Conservation (phyloP, 345 rosid genomes). For the Aquilaria yunnanensis region DNA sequence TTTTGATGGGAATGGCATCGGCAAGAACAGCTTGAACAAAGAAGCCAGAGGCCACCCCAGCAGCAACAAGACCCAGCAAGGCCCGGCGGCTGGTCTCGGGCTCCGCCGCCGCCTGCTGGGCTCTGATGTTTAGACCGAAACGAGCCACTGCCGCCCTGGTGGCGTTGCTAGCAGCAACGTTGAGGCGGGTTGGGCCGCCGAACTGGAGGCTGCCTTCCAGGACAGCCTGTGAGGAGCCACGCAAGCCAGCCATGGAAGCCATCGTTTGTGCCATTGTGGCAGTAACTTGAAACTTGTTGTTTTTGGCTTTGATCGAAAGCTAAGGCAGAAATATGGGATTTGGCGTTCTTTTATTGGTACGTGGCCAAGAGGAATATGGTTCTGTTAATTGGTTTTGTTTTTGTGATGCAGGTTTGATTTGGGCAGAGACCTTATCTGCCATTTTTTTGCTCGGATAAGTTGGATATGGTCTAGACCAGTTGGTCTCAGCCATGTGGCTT, state of each 20-base stretch:
- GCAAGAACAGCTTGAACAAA: constrained; percentile 76
- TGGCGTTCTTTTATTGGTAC: constrained; percentile 15
- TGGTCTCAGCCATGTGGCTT: background rate
- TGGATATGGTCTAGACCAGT: constrained; percentile 38
- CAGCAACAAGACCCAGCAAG: constrained; percentile 63
- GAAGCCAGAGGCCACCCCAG: constrained; percentile 63
- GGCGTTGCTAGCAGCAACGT: constrained; percentile 10
- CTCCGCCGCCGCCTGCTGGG: constrained; percentile 43
- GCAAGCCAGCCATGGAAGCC: constrained; percentile 75
- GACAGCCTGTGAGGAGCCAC: constrained; percentile 59
- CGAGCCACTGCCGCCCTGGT: constrained; percentile 25
- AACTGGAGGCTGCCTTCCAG: constrained; percentile 64
- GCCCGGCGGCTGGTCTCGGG: constrained; percentile 73
- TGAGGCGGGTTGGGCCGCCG: constrained; percentile 47
- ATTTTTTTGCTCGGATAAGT: constrained; percentile 40
- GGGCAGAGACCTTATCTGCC: constrained; percentile 40
- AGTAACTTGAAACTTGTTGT: no score
- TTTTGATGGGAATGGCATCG: constrained; percentile 57
- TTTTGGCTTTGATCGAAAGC: constrained; percentile 4
- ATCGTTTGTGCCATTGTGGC: constrained; percentile 51
- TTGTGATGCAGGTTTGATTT: constrained; percentile 43
- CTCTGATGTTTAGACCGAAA: constrained; percentile 44
- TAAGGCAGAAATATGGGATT: constrained; percentile 21
- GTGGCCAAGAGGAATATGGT: background rate
- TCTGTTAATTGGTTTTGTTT: constrained; percentile 7